Evolutionary conservation across 2,329 filamentous ascomycete species (phyloP).

Genomic region (Cladobotryum mycophilum): DNA sequence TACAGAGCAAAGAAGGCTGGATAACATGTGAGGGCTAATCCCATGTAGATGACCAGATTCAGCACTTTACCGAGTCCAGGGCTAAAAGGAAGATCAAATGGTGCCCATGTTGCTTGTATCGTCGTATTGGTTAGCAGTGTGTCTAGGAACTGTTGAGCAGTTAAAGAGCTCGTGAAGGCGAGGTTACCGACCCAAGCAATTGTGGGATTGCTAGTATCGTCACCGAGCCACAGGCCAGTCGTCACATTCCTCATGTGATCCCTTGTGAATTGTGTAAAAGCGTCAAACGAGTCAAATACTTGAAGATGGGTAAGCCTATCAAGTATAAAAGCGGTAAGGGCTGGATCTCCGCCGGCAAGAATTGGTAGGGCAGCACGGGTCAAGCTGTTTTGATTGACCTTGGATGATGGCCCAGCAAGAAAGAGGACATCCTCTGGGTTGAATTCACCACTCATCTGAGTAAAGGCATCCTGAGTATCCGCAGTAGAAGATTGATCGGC

Average conservation of each 20-base stretch:
- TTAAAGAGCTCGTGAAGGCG: conserved; percentile 50
- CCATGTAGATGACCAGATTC: conserved; percentile 76
- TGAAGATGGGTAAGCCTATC: conserved; percentile 32
- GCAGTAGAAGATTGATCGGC: conserved; percentile 39
- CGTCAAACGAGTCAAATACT: conserved; percentile 55
- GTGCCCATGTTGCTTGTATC: conserved; percentile 65
- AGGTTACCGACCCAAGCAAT: conserved; percentile 66
- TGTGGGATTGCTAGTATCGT: conserved; percentile 52
- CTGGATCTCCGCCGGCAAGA: conserved; percentile 20
- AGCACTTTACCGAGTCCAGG: conserved; percentile 65
- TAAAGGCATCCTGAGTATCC: conserved; percentile 32
- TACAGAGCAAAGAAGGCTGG: conserved; percentile 87
- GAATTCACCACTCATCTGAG: conserved; percentile 23
- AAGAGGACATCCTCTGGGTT: conserved; percentile 17
- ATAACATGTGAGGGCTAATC: conserved; percentile 69
- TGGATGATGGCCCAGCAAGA: conserved; percentile 30
- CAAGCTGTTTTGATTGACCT: conserved; percentile 28
- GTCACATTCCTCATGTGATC: conserved; percentile 60
- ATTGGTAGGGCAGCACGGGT: conserved; percentile 35
- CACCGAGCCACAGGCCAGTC: conserved; percentile 71
- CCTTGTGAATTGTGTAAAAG: conserved; percentile 62
- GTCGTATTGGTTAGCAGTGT: conserved; percentile 60
- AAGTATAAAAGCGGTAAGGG: conserved; percentile 15
- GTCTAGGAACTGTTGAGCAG: conserved; percentile 60
- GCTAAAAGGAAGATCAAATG: conserved; percentile 69